These are phyloP conservation scores for Sarocladium oryzae DNA, from an alignment of 2,329 filamentous ascomycete species.

Conservation along the genomic window DNA sequence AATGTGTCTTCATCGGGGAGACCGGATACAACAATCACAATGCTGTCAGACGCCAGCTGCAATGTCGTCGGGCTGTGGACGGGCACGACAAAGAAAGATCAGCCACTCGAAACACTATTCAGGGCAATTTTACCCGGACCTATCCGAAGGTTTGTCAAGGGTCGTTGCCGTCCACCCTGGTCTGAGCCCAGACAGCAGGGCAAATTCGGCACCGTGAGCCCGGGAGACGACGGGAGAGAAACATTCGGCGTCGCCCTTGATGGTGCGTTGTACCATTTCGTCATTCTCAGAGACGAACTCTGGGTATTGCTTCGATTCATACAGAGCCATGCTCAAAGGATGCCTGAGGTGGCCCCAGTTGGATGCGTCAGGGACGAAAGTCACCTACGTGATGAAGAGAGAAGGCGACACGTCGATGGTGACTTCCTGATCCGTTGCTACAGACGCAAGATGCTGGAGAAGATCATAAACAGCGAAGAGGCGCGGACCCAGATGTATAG, in stretches of 20 bases:
- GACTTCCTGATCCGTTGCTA: constrained; percentile 55
- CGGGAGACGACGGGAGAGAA: constrained; percentile 39
- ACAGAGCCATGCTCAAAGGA: constrained; percentile 55
- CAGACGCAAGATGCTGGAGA: constrained; percentile 37
- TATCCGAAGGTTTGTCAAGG: constrained; percentile 49
- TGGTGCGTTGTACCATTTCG: constrained; percentile 64
- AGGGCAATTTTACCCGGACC: constrained; percentile 50
- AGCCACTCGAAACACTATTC: constrained; percentile 43
- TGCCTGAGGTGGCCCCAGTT: constrained; percentile 28
- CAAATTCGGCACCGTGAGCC: constrained; percentile 30
- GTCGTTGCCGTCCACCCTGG: constrained; percentile 48
- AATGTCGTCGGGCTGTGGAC: constrained; percentile 45
- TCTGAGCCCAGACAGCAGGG: constrained; percentile 19
- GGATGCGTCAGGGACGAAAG: constrained; percentile 37
- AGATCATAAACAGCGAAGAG: constrained; percentile 25
- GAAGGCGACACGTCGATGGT: constrained; percentile 56
- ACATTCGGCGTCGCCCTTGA: constrained; percentile 62
- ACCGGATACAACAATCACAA: constrained; percentile 23
- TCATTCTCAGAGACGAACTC: constrained; percentile 53
- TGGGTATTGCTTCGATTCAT: constrained; percentile 68
- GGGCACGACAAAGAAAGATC: constrained; percentile 33
- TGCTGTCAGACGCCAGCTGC: constrained; percentile 42
- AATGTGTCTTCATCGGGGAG: neutral
- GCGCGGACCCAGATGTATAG: constrained; percentile 26
- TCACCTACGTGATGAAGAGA: constrained; percentile 20